Percentiles rank a stretch among this genome's conserved stretches.
phyloP scores from a whole-genome alignment of 768 basidiomycete species.

The Clavulina sp. region DNA sequence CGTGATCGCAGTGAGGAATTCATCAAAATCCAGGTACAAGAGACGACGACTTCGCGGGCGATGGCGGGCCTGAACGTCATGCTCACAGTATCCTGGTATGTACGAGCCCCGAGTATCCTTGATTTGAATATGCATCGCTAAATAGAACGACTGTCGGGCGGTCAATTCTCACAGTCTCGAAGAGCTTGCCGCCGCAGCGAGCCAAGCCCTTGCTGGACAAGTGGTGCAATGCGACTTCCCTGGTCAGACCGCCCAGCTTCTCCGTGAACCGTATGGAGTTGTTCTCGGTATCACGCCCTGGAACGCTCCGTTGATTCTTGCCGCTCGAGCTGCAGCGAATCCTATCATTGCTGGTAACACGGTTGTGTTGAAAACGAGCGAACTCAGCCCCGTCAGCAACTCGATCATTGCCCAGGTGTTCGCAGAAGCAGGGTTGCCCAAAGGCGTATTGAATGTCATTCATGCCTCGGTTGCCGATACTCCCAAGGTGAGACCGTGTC shows the following conservation, averaged over 20 bases:
- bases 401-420: conserved; percentile 20
- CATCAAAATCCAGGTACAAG: conserved; percentile 9
- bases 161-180: conserved; percentile 6
- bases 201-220: conserved; percentile 9
- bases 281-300: conserved; percentile 10
- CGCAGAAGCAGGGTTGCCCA: conserved; percentile 23
- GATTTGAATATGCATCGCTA: background rate
- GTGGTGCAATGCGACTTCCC: conserved; percentile 3
- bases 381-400: conserved; percentile 19
- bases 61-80: background rate
- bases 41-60: conserved; percentile 8
- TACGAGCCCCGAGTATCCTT: background rate
- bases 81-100: background rate
- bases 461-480: conserved; percentile 16
- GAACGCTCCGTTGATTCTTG: conserved; percentile 14
- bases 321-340: conserved; percentile 17
- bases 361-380: conserved; percentile 20
- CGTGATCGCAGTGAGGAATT: conserved; percentile 8
- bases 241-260: conserved; percentile 8
- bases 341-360: conserved; percentile 25
- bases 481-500: background rate
- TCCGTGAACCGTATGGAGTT: conserved; percentile 12
- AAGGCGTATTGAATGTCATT: conserved; percentile 20
- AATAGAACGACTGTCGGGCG: background rate
- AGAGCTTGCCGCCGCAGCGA: conserved; percentile 10